Conservation (phyloP, 495 filamentous ascomycete species). For the Eremomyces bilateralis region DNA sequence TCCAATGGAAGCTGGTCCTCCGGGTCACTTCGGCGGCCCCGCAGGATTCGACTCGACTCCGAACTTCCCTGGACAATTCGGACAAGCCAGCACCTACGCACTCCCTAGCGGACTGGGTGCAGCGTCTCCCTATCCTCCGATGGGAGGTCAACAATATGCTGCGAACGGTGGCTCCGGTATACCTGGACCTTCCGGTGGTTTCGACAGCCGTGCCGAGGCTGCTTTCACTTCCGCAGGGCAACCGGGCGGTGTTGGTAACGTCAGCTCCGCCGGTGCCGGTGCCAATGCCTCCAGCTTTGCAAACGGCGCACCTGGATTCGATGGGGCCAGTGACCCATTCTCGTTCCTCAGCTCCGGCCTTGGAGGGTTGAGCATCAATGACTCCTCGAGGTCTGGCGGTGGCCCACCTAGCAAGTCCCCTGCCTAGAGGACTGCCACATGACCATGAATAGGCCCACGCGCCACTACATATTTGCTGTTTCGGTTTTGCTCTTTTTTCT, state of each 20-base stretch:
- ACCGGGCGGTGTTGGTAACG: no score
- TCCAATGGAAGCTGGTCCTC: slow-evolving; percentile 70
- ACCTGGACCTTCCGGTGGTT: slow-evolving; percentile 36
- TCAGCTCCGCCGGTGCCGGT: slow-evolving; percentile 29
- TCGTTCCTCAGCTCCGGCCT: slow-evolving; percentile 73
- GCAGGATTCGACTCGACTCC: slow-evolving; percentile 48
- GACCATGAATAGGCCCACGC: no score
- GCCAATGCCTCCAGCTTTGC: no score
- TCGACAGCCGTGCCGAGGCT: slow-evolving; percentile 84
- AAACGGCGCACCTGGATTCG: slow-evolving; percentile 33
- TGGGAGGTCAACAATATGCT: slow-evolving; percentile 51
- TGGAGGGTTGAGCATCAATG: slow-evolving; percentile 30
- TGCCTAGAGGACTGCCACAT: no score
- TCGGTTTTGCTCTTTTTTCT: no score
- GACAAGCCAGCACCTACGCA: slow-evolving; percentile 72
- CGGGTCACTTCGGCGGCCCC: slow-evolving; percentile 54
- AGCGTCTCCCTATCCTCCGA: slow-evolving; percentile 54
- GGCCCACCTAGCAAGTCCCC: no score
- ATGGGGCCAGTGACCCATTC: slow-evolving; percentile 52
- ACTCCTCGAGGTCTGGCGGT: no score
- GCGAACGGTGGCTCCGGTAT: slow-evolving; percentile 14
- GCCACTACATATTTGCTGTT: no score
- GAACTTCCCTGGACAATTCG: slow-evolving; percentile 65
- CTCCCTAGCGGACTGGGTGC: slow-evolving; percentile 77
- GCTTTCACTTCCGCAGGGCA: slow-evolving; percentile 71